Base-by-base conservation (phyloP, 176 grass and related monocot genomes). In the Phoenix roebelenii region DNA sequence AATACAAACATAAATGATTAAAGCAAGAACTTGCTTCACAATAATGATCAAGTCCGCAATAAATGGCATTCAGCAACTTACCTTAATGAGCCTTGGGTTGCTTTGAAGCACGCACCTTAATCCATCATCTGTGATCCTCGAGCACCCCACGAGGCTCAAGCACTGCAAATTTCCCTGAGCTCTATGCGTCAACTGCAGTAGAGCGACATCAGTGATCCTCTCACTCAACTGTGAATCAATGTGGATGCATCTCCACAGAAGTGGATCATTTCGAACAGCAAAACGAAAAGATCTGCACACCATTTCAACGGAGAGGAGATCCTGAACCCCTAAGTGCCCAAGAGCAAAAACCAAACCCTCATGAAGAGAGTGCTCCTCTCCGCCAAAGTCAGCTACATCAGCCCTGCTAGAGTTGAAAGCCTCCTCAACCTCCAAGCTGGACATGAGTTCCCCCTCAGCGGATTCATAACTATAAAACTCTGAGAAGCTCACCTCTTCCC, bases 41-140 rank as follows among this genome's bases (percentile, higher is more conserved):
- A n/a, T n/a, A n/a, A n/a, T n/a, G n/a, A n/a, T n/a, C n/a, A n/a
- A n/a, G n/a, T n/a, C 26, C 26, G 5, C 3, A 28, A 28, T 28
- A 28, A 28, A 1, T 28, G 26, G 26, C 26, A 28, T 28, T 4
- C 26, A 28, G 26, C 26, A 28, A 81, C 87, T 76, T 74, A 98
- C 93, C 93, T 88, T 81, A 44, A 18, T 81, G 55, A 98, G 64
- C 52, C 35, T 69, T 15, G 61, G 81, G 69, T 85, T 89, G 29
- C 23, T 74, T 24, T 88, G 51, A 12, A 98, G 57, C 63, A 92
- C 88, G 49, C 53, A 44, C 54, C 80, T 92, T 67, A 98, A 30
- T 7, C 87, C 93, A 50, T 83, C 82, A 74, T 98, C 81, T 15
- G 93, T 92, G 79, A 98, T 75, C 22, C 73, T 81, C 49, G 63